These are phyloP conservation scores for Pichia pseudocactophila DNA, from an alignment of 805 yeast genomes.

Conservation along the genomic window DNA sequence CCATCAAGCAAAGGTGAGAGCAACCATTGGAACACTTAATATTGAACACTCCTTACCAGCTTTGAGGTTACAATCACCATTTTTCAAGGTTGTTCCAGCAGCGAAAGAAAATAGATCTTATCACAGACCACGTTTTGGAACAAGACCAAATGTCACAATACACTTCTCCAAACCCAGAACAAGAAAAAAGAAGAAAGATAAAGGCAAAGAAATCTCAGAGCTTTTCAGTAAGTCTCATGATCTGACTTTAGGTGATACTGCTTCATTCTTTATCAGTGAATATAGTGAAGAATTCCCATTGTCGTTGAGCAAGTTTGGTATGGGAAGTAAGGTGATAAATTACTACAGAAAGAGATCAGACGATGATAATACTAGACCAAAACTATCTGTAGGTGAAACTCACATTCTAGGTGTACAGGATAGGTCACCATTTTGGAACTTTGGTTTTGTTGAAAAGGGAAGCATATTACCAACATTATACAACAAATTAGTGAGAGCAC, in stretches of 20 bases:
- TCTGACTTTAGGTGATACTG: constrained; percentile 76
- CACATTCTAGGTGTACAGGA: constrained; percentile 95
- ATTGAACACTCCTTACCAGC: constrained; percentile 94
- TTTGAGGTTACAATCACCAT: constrained; percentile 77
- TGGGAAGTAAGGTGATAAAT: constrained; percentile 90
- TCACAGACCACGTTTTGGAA: constrained; percentile 70
- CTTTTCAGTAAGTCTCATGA: constrained; percentile 64
- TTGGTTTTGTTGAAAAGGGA: constrained; percentile 93
- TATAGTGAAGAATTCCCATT: constrained; percentile 85
- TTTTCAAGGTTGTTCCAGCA: constrained; percentile 68
- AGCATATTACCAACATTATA: constrained; percentile 88
- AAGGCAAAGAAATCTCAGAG: constrained; percentile 72
- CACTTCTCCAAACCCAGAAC: constrained; percentile 65
- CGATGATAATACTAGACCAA: constrained; percentile 81
- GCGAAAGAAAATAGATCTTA: constrained; percentile 63
- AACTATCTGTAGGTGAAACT: constrained; percentile 85
- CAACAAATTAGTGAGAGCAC: constrained; percentile 87
- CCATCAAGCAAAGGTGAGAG: constrained; percentile 84
- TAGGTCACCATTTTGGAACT: constrained; percentile 96
- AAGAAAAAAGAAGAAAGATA: constrained; percentile 83
- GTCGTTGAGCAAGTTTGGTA: constrained; percentile 80
- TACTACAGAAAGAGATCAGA: constrained; percentile 80
- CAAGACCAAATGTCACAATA: constrained; percentile 70
- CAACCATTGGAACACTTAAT: constrained; percentile 81
- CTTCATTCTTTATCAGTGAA: constrained; percentile 69